These are phyloP conservation scores for Peltaster fructicola DNA, from an alignment of 2,329 filamentous ascomycete genomes.

Conservation along the genomic window DNA sequence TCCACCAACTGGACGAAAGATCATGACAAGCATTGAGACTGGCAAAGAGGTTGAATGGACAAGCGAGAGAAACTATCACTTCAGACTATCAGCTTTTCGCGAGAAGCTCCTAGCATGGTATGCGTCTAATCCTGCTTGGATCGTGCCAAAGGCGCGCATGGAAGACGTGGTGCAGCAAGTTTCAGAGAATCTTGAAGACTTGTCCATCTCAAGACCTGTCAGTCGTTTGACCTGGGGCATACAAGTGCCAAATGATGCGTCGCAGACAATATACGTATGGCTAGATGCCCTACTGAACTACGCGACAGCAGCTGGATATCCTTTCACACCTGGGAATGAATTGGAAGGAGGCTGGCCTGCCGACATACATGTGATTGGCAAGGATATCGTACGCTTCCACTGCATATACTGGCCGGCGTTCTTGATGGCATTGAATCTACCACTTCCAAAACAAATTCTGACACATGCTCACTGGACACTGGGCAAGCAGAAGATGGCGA, in stretches of 20 bases:
- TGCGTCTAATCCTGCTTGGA: slow-evolving; percentile 55
- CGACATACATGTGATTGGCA: slow-evolving; percentile 82
- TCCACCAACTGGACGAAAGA: slow-evolving; percentile 63
- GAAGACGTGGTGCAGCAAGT: slow-evolving; percentile 66
- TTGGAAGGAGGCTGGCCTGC: slow-evolving; percentile 63
- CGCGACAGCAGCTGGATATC: slow-evolving; percentile 72
- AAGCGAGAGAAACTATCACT: slow-evolving; percentile 87
- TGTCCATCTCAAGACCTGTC: slow-evolving; percentile 72
- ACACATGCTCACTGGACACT: slow-evolving; percentile 95
- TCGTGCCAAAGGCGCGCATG: slow-evolving; percentile 56
- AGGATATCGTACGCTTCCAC: slow-evolving; percentile 93
- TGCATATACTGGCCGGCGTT: slow-evolving; percentile 97
- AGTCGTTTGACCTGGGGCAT: slow-evolving; percentile 76
- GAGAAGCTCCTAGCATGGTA: slow-evolving; percentile 71
- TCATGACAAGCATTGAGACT: slow-evolving; percentile 62
- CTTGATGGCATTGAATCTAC: slow-evolving; percentile 70
- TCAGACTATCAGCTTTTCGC: slow-evolving; percentile 67
- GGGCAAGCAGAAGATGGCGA: slow-evolving; percentile 85
- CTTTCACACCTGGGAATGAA: slow-evolving; percentile 51
- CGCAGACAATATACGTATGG: slow-evolving; percentile 96
- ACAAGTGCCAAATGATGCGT: slow-evolving; percentile 63
- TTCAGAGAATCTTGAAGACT: slow-evolving; percentile 57
- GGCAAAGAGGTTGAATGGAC: slow-evolving; percentile 91
- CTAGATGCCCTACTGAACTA: slow-evolving; percentile 93
- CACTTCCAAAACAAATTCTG: slow-evolving; percentile 60